Percentiles rank a stretch among this genome's conserved stretches.
phyloP scores from a whole-genome alignment of 2,329 filamentous ascomycete genomes.

The Rutstroemia sp. region DNA sequence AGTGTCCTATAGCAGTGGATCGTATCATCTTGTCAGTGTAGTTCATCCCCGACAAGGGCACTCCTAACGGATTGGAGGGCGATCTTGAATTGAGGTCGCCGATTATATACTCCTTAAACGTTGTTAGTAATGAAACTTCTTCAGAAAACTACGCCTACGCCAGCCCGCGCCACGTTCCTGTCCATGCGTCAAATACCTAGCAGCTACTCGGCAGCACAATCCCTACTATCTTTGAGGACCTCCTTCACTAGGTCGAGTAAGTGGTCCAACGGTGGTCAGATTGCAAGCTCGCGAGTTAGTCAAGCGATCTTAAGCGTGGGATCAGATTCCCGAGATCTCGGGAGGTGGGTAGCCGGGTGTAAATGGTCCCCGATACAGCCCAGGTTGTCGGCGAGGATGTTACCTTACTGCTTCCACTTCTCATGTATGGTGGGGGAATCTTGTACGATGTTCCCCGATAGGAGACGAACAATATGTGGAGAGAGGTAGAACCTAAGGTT shows the following conservation, averaged over 20 bases:
- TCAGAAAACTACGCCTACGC: background rate
- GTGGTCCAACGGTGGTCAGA: background rate
- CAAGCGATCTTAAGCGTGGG: background rate
- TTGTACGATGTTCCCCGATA: background rate
- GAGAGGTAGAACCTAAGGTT: background rate
- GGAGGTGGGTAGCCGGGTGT: constrained; percentile 6
- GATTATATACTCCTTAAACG: constrained; percentile 1
- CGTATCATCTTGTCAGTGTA: no score
- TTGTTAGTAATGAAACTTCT: background rate
- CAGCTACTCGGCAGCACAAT: no score
- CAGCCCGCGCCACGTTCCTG: no score
- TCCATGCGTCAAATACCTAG: no score
- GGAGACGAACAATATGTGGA: background rate
- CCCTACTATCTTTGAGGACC: background rate
- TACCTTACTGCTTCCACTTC: background rate
- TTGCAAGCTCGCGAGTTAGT: no score
- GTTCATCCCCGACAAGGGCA: no score
- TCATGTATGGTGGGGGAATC: background rate
- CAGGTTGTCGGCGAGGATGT: constrained; percentile 6
- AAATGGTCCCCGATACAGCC: constrained; percentile 4
- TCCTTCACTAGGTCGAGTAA: background rate
- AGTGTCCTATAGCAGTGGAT: no score
- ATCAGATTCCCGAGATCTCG: constrained; percentile 11
- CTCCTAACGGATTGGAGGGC: background rate
- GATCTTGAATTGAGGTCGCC: constrained; percentile 3